Conservation (phyloP, 1,139 yeast species). For the Debaryomycetaceae sp. region DNA sequence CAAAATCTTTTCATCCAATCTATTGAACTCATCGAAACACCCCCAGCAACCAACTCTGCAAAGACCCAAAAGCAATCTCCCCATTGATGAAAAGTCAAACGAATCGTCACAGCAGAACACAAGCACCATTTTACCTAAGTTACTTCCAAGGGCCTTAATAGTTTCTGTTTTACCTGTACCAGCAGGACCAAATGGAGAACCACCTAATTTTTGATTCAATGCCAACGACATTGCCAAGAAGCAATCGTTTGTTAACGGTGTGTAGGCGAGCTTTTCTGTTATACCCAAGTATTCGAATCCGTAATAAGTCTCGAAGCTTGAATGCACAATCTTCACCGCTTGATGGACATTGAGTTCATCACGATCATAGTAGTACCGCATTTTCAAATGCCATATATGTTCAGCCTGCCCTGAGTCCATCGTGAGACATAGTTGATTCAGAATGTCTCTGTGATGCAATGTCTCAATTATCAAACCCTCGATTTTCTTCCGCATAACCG, state of each 20-base stretch:
- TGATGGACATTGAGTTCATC: constrained; percentile 17
- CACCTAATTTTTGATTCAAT: constrained; percentile 71
- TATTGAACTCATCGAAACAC: constrained; percentile 92
- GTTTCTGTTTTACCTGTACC: constrained; percentile 98
- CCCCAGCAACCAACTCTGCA: constrained; percentile 92
- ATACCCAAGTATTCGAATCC: constrained; percentile 85
- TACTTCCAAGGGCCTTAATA: constrained; percentile 77
- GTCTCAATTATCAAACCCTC: constrained; percentile 65
- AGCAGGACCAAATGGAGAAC: constrained; percentile 94
- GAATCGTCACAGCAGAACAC: constrained; percentile 92
- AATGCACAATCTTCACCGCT: constrained; percentile 51
- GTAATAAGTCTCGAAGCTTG: constrained; percentile 51
- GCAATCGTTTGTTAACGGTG: constrained; percentile 68
- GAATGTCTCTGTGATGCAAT: constrained; percentile 56
- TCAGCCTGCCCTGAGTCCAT: constrained; percentile 11
- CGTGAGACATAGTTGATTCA: constrained; percentile 19
- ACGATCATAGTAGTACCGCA: constrained; percentile 43
- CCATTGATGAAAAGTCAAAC: constrained; percentile 79
- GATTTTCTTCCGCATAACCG: constrained; percentile 42
- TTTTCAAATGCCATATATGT: constrained; percentile 50
- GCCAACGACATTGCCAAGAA: constrained; percentile 75
- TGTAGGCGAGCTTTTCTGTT: constrained; percentile 70
- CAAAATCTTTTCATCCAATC: constrained; percentile 66
- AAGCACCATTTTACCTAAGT: constrained; percentile 74
- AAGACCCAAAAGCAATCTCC: constrained; percentile 76